phyloP scores from a whole-genome alignment of 139 green algal species.

The Closterium sp. region DNA sequence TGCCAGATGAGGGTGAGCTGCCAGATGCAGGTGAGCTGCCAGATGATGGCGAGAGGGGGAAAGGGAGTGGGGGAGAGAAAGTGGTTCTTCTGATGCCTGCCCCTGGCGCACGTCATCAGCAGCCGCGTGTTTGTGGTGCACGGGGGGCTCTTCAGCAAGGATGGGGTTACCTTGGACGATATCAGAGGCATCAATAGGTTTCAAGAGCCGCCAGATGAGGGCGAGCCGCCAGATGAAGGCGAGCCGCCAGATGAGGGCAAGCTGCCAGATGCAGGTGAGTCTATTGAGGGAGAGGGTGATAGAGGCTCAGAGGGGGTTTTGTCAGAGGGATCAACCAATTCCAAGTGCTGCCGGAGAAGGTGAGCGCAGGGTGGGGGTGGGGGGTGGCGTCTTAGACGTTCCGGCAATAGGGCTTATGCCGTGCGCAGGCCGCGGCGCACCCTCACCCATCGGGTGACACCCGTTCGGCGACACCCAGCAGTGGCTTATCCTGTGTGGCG shows the following conservation, averaged over 20 bases:
- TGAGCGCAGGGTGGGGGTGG: not conserved
- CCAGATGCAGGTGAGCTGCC: slow-evolving; percentile 93
- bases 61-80: not conserved
- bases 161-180: slow-evolving; percentile 84
- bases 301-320: slow-evolving; percentile 84
- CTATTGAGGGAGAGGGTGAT: too few species aligned
- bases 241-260: too few species aligned
- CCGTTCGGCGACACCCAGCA: too few species aligned
- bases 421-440: too few species aligned
- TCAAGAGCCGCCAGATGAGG: slow-evolving; percentile 90
- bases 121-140: slow-evolving; percentile 88
- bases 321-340: slow-evolving; percentile 77
- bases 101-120: slow-evolving; percentile 81
- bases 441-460: too few species aligned
- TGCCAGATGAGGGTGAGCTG: slow-evolving; percentile 91
- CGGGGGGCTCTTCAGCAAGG: slow-evolving; percentile 82
- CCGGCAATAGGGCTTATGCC: too few species aligned
- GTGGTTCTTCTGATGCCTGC: slow-evolving; percentile 62
- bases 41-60: slow-evolving; percentile 85
- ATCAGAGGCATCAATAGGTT: slow-evolving; percentile 76
- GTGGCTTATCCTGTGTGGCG: too few species aligned
- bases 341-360: slow-evolving; percentile 90
- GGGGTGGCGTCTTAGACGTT: too few species aligned
- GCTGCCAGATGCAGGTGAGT: too few species aligned
- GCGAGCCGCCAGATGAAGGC: slow-evolving; percentile 14